phyloP scores from a whole-genome alignment of 2,329 filamentous ascomycete species.

The Colletotrichum sp. region DNA sequence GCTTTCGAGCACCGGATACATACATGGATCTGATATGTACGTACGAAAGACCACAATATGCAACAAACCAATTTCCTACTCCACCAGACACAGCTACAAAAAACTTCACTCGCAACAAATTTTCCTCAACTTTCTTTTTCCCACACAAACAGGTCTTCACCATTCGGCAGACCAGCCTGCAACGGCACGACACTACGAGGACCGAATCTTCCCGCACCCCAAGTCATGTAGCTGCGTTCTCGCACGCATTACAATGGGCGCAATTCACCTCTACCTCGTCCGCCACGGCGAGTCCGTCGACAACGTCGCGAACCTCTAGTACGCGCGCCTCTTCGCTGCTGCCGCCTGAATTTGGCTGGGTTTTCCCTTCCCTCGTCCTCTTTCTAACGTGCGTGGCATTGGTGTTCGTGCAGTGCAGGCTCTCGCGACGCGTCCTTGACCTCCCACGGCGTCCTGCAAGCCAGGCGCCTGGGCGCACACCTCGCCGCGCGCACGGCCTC shows the following conservation, averaged over 20 bases:
- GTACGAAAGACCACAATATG: not conserved
- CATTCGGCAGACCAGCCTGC: not conserved
- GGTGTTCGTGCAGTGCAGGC: constrained; percentile 63
- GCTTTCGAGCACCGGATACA: no score
- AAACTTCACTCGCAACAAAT: not conserved
- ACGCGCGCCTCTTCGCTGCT: constrained; percentile 29
- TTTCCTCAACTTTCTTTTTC: not conserved
- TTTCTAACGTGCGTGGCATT: constrained; percentile 27
- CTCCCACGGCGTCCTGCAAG: constrained; percentile 80
- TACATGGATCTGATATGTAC: no score
- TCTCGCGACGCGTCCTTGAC: constrained; percentile 82
- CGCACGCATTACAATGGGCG: constrained; percentile 11
- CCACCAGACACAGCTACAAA: not conserved
- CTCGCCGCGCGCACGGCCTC: constrained; percentile 44
- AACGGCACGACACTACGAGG: not conserved
- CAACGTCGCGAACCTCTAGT: constrained; percentile 82
- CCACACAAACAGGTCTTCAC: not conserved
- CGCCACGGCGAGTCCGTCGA: constrained; percentile 91
- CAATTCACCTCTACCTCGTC: constrained; percentile 67
- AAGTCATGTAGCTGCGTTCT: constrained; percentile 2
- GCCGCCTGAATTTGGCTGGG: not conserved
- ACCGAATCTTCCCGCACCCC: not conserved
- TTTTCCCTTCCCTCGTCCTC: not conserved
- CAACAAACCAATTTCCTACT: not conserved
- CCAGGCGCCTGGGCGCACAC: constrained; percentile 70